A percentile compares a stretch with the other conserved stretches of the same genome.
Conservation (phyloP, 352 stramenopile species). For the Hyaloperonospora brassicae region DNA sequence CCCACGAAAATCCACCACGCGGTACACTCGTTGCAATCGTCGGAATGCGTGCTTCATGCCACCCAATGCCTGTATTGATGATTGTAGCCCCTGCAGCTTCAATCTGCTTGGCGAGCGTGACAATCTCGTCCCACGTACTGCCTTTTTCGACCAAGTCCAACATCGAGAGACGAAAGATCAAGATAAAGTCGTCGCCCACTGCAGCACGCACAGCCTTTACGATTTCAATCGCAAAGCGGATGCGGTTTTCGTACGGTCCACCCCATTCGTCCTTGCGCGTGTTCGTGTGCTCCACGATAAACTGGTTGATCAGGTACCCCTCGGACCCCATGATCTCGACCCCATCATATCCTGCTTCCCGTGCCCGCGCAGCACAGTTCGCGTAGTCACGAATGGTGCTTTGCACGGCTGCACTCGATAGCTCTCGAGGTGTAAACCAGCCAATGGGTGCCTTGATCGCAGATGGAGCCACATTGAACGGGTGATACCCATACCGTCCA, state of each 20-base stretch:
- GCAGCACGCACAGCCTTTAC: slow-evolving; percentile 86
- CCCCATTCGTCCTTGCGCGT: slow-evolving; percentile 92
- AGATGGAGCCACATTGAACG: slow-evolving; percentile 89
- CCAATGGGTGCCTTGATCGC: slow-evolving; percentile 91
- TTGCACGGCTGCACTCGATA: slow-evolving; percentile 80
- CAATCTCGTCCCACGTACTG: slow-evolving; percentile 81
- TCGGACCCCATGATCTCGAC: slow-evolving; percentile 98
- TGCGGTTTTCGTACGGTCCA: slow-evolving; percentile 90
- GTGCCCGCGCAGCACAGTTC: slow-evolving; percentile 68
- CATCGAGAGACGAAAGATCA: slow-evolving; percentile 96
- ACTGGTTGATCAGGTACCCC: slow-evolving; percentile 98
- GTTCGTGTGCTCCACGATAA: slow-evolving; percentile 93
- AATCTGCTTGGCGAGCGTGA: slow-evolving; percentile 86
- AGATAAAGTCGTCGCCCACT: slow-evolving; percentile 92
- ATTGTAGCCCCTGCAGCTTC: slow-evolving; percentile 91
- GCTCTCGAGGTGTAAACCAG: slow-evolving; percentile 82
- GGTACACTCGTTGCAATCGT: slow-evolving; percentile 96
- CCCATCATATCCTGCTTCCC: slow-evolving; percentile 93
- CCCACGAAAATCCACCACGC: slow-evolving; percentile 90
- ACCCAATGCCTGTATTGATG: slow-evolving; percentile 98
- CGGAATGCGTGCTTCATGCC: slow-evolving; percentile 95
- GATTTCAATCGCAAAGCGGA: slow-evolving; percentile 91
- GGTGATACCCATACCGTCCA: slow-evolving; percentile 95
- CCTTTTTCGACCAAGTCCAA: slow-evolving; percentile 93
- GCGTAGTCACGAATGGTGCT: slow-evolving; percentile 92